These are phyloP conservation scores for Trichoderma hamatum DNA, from an alignment of 2,329 filamentous ascomycete genomes.

Conservation along the genomic window DNA sequence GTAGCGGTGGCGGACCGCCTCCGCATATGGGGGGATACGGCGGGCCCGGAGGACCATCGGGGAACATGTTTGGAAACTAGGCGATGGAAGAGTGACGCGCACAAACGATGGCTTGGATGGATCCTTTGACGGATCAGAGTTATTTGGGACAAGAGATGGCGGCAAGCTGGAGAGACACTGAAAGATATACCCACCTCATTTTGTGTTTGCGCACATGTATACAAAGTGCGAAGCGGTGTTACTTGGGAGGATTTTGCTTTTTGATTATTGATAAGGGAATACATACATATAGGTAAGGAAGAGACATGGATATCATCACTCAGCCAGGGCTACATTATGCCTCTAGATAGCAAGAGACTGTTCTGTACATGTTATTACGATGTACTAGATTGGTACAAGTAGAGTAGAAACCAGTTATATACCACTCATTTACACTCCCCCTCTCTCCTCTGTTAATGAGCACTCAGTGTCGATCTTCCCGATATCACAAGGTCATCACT, in stretches of 20 bases:
- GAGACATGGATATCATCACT: constrained; percentile 5
- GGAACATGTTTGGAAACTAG: constrained; percentile 37
- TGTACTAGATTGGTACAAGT: neutral
- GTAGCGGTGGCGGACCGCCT: constrained; percentile 28
- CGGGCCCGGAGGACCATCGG: constrained; percentile 30
- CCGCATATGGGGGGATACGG: constrained; percentile 30
- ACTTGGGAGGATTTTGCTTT: neutral
- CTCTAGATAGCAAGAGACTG: neutral
- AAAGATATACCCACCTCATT: neutral
- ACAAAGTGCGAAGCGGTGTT: neutral
- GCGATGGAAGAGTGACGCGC: neutral
- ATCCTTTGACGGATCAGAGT: neutral
- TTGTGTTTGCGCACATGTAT: neutral
- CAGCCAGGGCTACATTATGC: neutral
- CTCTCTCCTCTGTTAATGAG: neutral
- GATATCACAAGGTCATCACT: neutral
- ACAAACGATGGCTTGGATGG: neutral
- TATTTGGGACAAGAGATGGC: neutral
- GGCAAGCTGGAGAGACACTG: neutral
- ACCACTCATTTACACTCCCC: neutral
- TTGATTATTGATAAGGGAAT: neutral
- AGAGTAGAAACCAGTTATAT: neutral
- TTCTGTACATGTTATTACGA: neutral
- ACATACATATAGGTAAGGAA: neutral
- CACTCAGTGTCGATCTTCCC: constrained; percentile 15